Evolutionary conservation across 2,329 filamentous ascomycete species (phyloP).

Genomic region (Neonectria hederae): DNA sequence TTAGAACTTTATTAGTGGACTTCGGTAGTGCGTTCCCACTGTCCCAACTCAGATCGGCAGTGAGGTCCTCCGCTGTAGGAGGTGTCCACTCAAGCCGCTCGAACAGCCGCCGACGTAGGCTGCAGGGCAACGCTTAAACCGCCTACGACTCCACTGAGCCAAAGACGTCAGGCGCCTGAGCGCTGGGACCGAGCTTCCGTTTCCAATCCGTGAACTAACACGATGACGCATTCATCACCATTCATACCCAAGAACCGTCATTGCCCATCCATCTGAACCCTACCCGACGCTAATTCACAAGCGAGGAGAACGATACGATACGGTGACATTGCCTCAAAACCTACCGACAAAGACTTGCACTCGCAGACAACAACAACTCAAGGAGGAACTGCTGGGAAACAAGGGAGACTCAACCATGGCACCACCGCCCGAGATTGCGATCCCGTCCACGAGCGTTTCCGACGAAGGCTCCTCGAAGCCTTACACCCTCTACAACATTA

Average conservation of each 20-base stretch:
- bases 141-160: slow-evolving; percentile 14
- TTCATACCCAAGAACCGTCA: slow-evolving; percentile 19
- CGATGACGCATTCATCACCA: slow-evolving; percentile 34
- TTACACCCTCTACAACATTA: slow-evolving; percentile 82
- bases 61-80: not conserved
- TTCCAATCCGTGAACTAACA: slow-evolving; percentile 7
- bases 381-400: slow-evolving; percentile 3
- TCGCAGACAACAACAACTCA: not conserved
- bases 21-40: slow-evolving; percentile 5
- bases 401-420: slow-evolving; percentile 57
- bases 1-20: slow-evolving; percentile 10
- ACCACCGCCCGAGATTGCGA: slow-evolving; percentile 72
- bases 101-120: slow-evolving; percentile 10
- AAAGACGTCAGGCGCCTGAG: slow-evolving; percentile 24
- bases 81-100: slow-evolving; percentile 8
- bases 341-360: not conserved
- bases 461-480: slow-evolving; percentile 65
- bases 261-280: slow-evolving; percentile 7
- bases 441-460: slow-evolving; percentile 70
- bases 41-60: not conserved
- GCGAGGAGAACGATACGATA: not conserved
- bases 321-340: not conserved
- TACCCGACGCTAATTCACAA: not conserved
- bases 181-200: slow-evolving; percentile 6
- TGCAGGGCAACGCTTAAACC: slow-evolving; percentile 18